phyloP scores from a whole-genome alignment of 805 yeast genomes.

The Zygotorulaspora florentina region DNA sequence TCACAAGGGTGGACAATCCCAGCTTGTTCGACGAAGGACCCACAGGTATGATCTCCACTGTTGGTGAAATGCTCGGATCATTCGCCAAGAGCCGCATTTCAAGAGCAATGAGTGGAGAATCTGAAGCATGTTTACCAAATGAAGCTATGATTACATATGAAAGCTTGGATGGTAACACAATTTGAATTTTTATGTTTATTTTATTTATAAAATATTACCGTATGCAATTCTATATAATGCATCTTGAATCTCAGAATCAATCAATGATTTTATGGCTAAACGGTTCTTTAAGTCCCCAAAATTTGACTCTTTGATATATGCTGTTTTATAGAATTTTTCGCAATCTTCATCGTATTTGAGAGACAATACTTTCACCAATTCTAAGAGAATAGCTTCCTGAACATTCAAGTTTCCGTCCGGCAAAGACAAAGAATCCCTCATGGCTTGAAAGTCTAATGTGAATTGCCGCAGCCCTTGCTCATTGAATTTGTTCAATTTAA shows the following conservation, averaged over 20 bases:
- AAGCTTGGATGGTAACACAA: background rate
- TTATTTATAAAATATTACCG: constrained; percentile 22
- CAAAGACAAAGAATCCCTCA: constrained; percentile 29
- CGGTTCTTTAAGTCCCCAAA: constrained; percentile 26
- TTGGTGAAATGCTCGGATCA: constrained; percentile 53
- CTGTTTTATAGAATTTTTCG: constrained; percentile 16
- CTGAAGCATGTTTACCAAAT: constrained; percentile 2
- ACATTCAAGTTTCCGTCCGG: constrained; percentile 15
- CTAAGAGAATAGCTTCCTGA: constrained; percentile 23
- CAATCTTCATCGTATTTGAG: constrained; percentile 26
- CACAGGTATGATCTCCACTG: constrained; percentile 63
- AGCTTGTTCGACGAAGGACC: constrained; percentile 56
- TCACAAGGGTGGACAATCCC: constrained; percentile 37
- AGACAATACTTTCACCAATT: constrained; percentile 28
- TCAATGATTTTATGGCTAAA: constrained; percentile 20
- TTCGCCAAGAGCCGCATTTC: constrained; percentile 32
- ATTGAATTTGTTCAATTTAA: constrained; percentile 38
- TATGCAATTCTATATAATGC: constrained; percentile 35
- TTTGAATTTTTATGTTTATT: background rate
- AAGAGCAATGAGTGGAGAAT: background rate
- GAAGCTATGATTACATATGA: constrained; percentile 4
- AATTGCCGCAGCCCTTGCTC: constrained; percentile 34
- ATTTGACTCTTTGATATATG: constrained; percentile 31
- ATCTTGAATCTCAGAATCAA: constrained; percentile 37
- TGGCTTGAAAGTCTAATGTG: constrained; percentile 29